Evolutionary conservation across 2,329 filamentous ascomycete species (phyloP), one percentile per base, ranked within the genome.

Genomic region (Fusarium succisae): DNA sequence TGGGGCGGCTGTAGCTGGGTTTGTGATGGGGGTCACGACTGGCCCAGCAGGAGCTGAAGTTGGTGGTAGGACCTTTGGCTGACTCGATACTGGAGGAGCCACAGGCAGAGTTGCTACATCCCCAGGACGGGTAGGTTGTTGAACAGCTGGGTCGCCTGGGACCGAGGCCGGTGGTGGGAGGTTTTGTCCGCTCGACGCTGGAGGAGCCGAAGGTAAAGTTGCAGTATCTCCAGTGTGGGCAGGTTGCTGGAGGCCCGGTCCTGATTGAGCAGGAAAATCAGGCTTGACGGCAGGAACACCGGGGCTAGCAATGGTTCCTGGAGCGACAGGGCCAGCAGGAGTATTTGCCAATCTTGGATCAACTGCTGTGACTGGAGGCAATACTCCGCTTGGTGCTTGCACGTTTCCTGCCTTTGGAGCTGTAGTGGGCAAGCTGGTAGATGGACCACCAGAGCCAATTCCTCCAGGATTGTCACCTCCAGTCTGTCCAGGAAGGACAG

Each of bases 351-450:
- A 8, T 10, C 8, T 17, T 45, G 28, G 38, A 0, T 56, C 38
- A 3, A 3, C 8, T 32, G 17, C 8, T 0, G 54, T 15, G 2
- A 6, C 8, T 3, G 54, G 54, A 56, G 22, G 26, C 20, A 4
- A n/a, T 2, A 3, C 28, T 24, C 38, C 38, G 4, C 54, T 12
- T 20, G 54, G 38, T 1, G 2, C 2, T 6, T 56, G 17, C 0
- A 32, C 26, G 22, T 0, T 30, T 8, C 53, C 53, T 41, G 20
- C 0, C 0, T 0, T 6, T 22, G 37, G 53, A 20, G 7, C 0
- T 18, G 53, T 20, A 3, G 20, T 4, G 0, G 53, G 26, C 53
- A 32, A 56, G 37, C 26, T 3, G 4, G 26, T 15, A 2, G 38
- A 56, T 44, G 53, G 38, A 8, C 5, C 0, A 12, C 28, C 38